Base-by-base conservation (phyloP, 129 eudicot species). In the Artemisia argyi region DNA sequence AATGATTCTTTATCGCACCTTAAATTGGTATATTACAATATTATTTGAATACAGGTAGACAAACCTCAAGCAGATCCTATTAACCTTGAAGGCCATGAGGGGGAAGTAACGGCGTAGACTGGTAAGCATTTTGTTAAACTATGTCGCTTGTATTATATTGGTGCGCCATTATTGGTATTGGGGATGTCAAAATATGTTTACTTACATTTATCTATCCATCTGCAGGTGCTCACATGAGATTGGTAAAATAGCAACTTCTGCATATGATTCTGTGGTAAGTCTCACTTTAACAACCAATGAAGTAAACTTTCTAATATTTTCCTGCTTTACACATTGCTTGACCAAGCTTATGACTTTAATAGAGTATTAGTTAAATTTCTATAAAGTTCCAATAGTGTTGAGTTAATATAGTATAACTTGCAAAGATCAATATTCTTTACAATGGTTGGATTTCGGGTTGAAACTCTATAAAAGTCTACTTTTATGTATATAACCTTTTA, bases 101-200 rank as follows among this genome's bases (percentile, higher is more conserved):
- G 83, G 63, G 98, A 94, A 87, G 91, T 91, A 74, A 94, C 98
- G n/a, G 85, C 93, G 97, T 94, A 47, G 97, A 87, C 74, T 94
- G 97, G 98, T 94, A 87, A 56, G 76, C n/a, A 42, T 26, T 19
- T 63, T 22, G 46, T 58, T 39, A 35, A 64, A 32, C 26, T 71
- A 15, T 9, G 24, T n/a, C 6, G 10, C 20, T 44, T 18, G 18
- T 50, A 65, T 17, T 51, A 0, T 48, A 7, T 1, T 14, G 11
- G 52, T 51, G 12, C 6, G 12, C 19, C 26, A 35, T 10, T 18
- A 28, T 50, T 69, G 15, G 11, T 55, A 44, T 51, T 19, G 46
- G 46, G 10, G 11, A 5, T 35, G 24, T 19, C 6, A 65, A 47
- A 56, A 61, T 65, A 24, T 46, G 22, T 18, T 71, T 49, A 61